phyloP scores from a whole-genome alignment of 805 yeast species.

The Candida berthetii region DNA sequence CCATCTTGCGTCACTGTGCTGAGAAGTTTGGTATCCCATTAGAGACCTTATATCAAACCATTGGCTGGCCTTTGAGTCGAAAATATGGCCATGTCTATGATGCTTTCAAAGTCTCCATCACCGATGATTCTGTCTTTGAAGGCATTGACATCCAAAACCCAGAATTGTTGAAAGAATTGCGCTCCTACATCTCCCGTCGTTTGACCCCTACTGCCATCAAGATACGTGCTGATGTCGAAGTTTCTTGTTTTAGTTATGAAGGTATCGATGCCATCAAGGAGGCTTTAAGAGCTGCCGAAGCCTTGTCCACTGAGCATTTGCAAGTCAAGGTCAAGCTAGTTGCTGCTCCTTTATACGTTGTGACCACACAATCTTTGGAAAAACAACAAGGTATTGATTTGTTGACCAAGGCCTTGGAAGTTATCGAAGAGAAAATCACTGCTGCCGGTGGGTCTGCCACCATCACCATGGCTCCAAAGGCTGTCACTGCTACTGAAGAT shows the following conservation, averaged over 20 bases:
- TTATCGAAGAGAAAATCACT: conserved; percentile 63
- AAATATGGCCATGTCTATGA: conserved; percentile 97
- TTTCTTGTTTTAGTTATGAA: conserved; percentile 93
- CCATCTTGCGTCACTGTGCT: conserved; percentile 97
- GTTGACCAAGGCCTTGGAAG: conserved; percentile 73
- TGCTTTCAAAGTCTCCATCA: conserved; percentile 93
- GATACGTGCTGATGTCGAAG: conserved; percentile 98
- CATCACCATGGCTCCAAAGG: conserved; percentile 97
- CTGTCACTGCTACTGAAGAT: conserved; percentile 97
- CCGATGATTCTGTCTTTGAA: conserved; percentile 81
- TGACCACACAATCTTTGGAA: conserved; percentile 89
- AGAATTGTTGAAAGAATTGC: conserved; percentile 78
- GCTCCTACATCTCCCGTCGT: conserved; percentile 83
- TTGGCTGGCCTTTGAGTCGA: conserved; percentile 97
- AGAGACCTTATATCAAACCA: conserved; percentile 77
- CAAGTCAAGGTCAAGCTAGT: conserved; percentile 92
- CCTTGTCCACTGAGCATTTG: conserved; percentile 72
- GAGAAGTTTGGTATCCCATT: conserved; percentile 88
- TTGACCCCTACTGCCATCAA: conserved; percentile 97
- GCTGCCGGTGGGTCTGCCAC: conserved; percentile 81
- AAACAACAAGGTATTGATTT: conserved; percentile 82
- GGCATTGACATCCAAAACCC: conserved; percentile 64
- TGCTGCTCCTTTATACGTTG: conserved; percentile 94
- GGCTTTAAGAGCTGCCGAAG: conserved; percentile 85
- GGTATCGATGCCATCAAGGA: conserved; percentile 95